Evolutionary conservation across 768 basidiomycete species (phyloP), one percentile per base, ranked within the genome.

Genomic region (Fomitopsis serialis): DNA sequence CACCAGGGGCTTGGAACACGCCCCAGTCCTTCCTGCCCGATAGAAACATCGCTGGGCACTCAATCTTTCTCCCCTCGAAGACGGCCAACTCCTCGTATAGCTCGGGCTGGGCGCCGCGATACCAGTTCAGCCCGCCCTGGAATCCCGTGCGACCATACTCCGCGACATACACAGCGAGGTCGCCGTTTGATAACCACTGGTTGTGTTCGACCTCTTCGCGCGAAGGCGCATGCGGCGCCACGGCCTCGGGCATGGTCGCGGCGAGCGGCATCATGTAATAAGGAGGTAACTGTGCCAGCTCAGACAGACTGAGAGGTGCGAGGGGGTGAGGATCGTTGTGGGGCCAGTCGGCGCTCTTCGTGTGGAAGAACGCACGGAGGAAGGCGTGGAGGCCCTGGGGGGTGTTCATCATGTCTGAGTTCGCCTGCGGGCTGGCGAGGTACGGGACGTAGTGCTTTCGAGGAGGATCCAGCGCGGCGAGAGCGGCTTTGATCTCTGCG

Each of bases 231-330:
- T 72, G 60, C 17, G 66, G 63, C 13, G 55, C 57, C 32, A 82
- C 70, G 24, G 74, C 64, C 50, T 79, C 66, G 1, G 78, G 76
- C 82, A 85, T 85, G 44, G 70, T 77, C 35, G 74, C 68, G n/a
- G 72, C 56, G 10, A 73, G 62, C 21, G 74, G 77, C 82, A 86
- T 84, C 62, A 84, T 68, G 61, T 85, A 84, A 71, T 84, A 85
- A 15, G 71, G 70, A 7, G 84, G 83, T 24, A 85, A 32, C 27
- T 27, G 27, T 17, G 54, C 60, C n/a, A 61, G 48, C 47, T 37
- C 44, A 4, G 54, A 40, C 17, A 7, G 32, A 15, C 55, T 35
- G 21, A 25, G 42, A 17, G 58, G 36, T 2, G 68, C 61, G 21
- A 83, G 66, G 2, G 70, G 72, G 36, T 68, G 70, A 0, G 75